Evolutionary conservation across 1,284 basidiomycete genomes (phyloP).

Genomic region (Pseudozyma tsukubaensis): DNA sequence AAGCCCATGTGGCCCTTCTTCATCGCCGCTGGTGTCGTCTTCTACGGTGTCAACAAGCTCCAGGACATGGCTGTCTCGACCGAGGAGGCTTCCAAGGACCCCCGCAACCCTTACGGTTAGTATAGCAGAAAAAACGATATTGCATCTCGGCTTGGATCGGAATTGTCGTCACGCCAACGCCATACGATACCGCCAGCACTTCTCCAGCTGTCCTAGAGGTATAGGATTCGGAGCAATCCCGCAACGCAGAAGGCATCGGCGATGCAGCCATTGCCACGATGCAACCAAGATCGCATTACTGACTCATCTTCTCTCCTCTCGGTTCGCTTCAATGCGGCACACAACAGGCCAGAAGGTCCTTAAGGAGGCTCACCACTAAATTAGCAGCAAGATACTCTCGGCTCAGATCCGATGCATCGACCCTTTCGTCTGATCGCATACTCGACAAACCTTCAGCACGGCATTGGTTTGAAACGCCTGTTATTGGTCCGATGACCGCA

Average conservation of each 20-base stretch:
- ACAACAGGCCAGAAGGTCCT: conserved; percentile 54
- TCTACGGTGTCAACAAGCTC: conserved; percentile 61
- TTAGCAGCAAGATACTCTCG: neutral
- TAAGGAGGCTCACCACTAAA: conserved; percentile 56
- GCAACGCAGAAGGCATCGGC: no score
- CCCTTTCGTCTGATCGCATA: neutral
- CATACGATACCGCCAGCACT: no score
- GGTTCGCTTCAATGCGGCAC: neutral
- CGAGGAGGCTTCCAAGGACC: conserved; percentile 64
- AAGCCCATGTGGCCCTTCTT: conserved; percentile 68
- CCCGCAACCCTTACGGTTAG: conserved; percentile 67
- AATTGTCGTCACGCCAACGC: no score
- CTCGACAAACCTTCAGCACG: neutral
- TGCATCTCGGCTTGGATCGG: neutral
- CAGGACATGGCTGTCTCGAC: conserved; percentile 60
- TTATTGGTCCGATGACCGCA: neutral
- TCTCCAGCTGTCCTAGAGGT: no score
- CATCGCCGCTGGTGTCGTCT: conserved; percentile 61
- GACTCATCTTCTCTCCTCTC: neutral
- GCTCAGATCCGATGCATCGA: neutral
- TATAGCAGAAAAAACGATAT: conserved; percentile 5
- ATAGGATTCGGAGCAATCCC: no score
- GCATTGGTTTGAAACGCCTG: neutral
- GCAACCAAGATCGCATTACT: neutral
- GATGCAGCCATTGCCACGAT: no score